These are phyloP conservation scores for Amanita fuliginea DNA, from an alignment of 768 basidiomycete species.

Conservation along the genomic window DNA sequence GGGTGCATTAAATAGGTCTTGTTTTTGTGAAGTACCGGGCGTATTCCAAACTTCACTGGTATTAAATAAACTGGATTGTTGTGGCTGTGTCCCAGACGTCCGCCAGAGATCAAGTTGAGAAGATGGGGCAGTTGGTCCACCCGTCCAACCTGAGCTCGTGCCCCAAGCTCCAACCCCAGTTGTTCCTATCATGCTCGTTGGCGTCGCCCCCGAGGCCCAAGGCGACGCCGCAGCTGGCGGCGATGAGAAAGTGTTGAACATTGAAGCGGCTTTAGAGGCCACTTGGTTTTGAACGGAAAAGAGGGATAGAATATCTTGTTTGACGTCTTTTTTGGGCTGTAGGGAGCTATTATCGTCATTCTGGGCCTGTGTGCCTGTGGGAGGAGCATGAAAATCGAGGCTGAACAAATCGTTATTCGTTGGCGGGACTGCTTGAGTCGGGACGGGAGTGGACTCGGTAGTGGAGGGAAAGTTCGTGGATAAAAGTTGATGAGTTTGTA, in stretches of 20 bases:
- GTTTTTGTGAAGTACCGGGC: slow-evolving; percentile 14
- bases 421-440: slow-evolving; percentile 17
- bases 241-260: slow-evolving; percentile 26
- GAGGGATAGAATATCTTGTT: slow-evolving; percentile 78
- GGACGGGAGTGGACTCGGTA: slow-evolving; percentile 7
- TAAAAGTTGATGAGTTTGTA: slow-evolving; percentile 45
- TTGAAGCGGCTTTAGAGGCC: slow-evolving; percentile 17
- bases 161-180: slow-evolving; percentile 56
- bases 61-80: slow-evolving; percentile 28
- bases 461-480: slow-evolving; percentile 25
- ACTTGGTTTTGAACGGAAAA: slow-evolving; percentile 44
- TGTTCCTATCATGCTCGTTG: slow-evolving; percentile 44
- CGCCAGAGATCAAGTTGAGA: slow-evolving; percentile 33
- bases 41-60: slow-evolving; percentile 53
- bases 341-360: slow-evolving; percentile 14
- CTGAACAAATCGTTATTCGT: slow-evolving; percentile 62
- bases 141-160: slow-evolving; percentile 51
- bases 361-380: slow-evolving; percentile 12
- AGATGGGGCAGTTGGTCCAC: slow-evolving; percentile 17
- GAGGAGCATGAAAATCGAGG: slow-evolving; percentile 68
- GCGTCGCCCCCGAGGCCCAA: slow-evolving; percentile 18
- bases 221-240: slow-evolving; percentile 14
- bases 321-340: slow-evolving; percentile 56
- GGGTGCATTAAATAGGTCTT: slow-evolving; percentile 17
- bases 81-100: slow-evolving; percentile 14